Evolutionary conservation across 176 grass and related monocot genomes (phyloP), one percentile per base, ranked within the genome.

Genomic region (Avena eriantha): DNA sequence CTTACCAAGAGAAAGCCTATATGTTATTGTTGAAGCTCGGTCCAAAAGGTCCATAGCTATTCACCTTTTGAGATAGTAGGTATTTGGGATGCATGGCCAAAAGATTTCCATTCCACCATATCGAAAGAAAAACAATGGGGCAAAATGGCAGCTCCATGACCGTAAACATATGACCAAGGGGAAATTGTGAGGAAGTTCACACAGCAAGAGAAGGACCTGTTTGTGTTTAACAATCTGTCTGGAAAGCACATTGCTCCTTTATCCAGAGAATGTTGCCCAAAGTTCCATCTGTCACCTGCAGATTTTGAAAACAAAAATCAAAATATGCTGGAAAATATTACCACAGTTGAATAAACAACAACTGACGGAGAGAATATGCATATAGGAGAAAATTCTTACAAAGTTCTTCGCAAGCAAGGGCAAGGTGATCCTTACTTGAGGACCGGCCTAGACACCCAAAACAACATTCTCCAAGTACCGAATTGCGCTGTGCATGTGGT

Each of bases 381-480:
- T 67, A 69, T 36, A 89, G 76, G 46, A n/a, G 36, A 58, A 78
- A 54, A 69, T 65, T 76, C 87, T 86, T 67, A 83, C 65, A 80
- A 29, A 70, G 22, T 71, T 73, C 71, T 60, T 66, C 18, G 0
- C 47, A 68, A 50, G 35, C 6, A 51, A 78, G 50, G 80, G 60
- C 26, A 86, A 24, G 10, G 68, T 12, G 33, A 50, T 49, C 65
- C 76, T 84, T 90, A 87, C 84, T 75, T 31, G 57, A 73, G 57
- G 58, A 91, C 10, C 84, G 36, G 10, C 84, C 87, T 90, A 97
- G 79, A 66, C 81, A 80, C 86, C 49, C 68, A 97, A 87, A 91
- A 97, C 85, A 77, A 87, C 83, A 90, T 90, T 97, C 72, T 97
- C 92, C 80, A 97, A 55, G 83, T 92, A 94, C 12, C 82, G 86